Percentiles rank a stretch among this genome's conserved stretches.
phyloP scores from a whole-genome alignment of 2,329 filamentous ascomycete genomes.

The Helotiales sp. region DNA sequence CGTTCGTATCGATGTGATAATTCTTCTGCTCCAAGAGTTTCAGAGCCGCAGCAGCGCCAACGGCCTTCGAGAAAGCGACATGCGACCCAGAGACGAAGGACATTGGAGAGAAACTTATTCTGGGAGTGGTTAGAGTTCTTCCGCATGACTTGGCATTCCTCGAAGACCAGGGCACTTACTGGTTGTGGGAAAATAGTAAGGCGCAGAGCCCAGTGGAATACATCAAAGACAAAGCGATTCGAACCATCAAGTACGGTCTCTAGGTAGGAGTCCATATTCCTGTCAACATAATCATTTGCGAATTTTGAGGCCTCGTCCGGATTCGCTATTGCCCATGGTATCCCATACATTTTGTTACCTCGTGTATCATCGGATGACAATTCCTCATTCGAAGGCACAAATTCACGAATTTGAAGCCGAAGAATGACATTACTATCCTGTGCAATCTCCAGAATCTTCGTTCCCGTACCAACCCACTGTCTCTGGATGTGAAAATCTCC shows the following conservation, averaged over 20 bases:
- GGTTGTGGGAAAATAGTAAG: background rate
- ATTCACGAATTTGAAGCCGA: background rate
- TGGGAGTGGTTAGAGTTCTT: background rate
- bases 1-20: too few species aligned
- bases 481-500: background rate
- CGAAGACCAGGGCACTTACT: background rate
- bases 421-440: background rate
- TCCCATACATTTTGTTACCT: background rate
- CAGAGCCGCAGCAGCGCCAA: background rate
- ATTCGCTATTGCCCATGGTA: background rate
- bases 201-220: background rate
- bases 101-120: background rate
- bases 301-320: background rate
- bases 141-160: background rate
- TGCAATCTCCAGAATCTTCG: background rate
- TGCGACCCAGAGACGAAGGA: background rate
- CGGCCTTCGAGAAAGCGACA: background rate
- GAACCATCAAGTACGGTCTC: background rate
- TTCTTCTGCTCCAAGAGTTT: background rate
- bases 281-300: background rate
- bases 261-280: background rate
- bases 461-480: background rate
- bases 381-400: background rate
- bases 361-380: background rate
- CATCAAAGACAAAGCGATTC: background rate